Evolutionary conservation across 2,329 filamentous ascomycete genomes (phyloP).

Genomic region (Xenoacremonium recifei): DNA sequence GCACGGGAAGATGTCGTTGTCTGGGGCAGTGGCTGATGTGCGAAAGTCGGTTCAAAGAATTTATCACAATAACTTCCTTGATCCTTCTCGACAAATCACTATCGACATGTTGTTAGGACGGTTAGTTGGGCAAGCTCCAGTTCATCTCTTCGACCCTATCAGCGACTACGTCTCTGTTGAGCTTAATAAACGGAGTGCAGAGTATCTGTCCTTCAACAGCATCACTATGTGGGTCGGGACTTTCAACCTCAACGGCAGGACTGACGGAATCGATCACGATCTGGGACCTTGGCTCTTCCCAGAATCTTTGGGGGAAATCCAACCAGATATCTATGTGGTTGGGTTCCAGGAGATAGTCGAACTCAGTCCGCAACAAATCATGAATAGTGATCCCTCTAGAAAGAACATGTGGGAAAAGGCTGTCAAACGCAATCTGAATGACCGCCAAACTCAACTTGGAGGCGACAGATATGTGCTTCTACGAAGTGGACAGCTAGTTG

Average conservation of each 20-base stretch:
- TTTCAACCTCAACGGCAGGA: constrained; percentile 92
- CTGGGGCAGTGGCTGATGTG: constrained; percentile 90
- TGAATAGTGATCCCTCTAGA: constrained; percentile 91
- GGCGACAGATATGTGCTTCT: constrained; percentile 84
- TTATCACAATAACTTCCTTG: constrained; percentile 97
- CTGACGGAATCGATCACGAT: constrained; percentile 73
- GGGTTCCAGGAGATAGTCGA: constrained; percentile 99
- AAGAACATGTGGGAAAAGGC: constrained; percentile 84
- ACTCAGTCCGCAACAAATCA: constrained; percentile 94
- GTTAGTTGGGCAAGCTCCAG: constrained; percentile 77
- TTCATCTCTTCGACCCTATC: constrained; percentile 89
- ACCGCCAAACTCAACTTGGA: constrained; percentile 60
- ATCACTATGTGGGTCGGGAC: constrained; percentile 86
- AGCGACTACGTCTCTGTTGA: constrained; percentile 86
- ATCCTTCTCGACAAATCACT: constrained; percentile 88
- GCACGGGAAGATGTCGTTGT: constrained; percentile 91
- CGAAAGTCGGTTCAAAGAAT: constrained; percentile 91
- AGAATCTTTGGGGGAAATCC: constrained; percentile 50
- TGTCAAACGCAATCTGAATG: constrained; percentile 75
- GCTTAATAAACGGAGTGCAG: constrained; percentile 62
- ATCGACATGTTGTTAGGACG: constrained; percentile 91
- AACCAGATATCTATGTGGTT: constrained; percentile 84
- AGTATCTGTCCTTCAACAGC: constrained; percentile 72
- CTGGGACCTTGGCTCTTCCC: constrained; percentile 85
- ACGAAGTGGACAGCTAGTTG: constrained; percentile 89